Percentiles rank a stretch among this genome's conserved stretches.
These are phyloP conservation scores for Barnettozyma botsteinii DNA, from an alignment of 805 yeast genomes.

Conservation along the genomic window DNA sequence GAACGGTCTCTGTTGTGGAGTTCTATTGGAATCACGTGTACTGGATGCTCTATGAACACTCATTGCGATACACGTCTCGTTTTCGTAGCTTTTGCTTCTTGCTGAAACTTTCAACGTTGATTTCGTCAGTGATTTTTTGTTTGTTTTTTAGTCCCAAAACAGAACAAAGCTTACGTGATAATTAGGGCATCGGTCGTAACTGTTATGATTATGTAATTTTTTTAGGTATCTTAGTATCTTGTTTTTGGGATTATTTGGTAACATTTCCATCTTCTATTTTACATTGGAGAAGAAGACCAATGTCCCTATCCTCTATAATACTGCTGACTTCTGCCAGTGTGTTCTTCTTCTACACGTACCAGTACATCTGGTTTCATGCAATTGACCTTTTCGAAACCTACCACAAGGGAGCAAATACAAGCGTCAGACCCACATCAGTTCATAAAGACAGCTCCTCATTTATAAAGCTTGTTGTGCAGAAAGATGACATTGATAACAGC, in stretches of 20 bases:
- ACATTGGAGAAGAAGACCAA: too few relatives aligned
- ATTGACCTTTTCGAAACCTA: constrained; percentile 20
- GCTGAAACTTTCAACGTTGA: not conserved
- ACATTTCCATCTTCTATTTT: too few relatives aligned
- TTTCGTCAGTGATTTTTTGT: not conserved
- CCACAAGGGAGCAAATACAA: constrained; percentile 1
- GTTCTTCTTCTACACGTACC: constrained; percentile 15
- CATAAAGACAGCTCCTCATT: constrained; percentile 8
- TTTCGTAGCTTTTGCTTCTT: not conserved
- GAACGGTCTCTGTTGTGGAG: constrained; percentile 31
- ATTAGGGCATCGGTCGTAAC: too few relatives aligned
- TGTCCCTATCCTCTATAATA: not conserved
- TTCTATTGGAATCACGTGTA: constrained; percentile 2
- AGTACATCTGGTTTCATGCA: constrained; percentile 17
- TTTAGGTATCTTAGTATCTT: not conserved
- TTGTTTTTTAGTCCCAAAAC: not conserved
- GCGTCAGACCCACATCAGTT: not conserved
- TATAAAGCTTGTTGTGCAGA: constrained; percentile 8
- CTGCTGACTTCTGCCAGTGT: constrained; percentile 7
- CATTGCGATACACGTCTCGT: too few relatives aligned
- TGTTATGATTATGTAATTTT: too few relatives aligned
- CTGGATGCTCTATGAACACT: constrained; percentile 17
- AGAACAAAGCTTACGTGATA: not conserved
- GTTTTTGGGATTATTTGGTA: too few relatives aligned
- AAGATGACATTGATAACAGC: constrained; percentile 3